Evolutionary conservation across 1,139 yeast species (phyloP).

Genomic region (Tardiomyces blankii): DNA sequence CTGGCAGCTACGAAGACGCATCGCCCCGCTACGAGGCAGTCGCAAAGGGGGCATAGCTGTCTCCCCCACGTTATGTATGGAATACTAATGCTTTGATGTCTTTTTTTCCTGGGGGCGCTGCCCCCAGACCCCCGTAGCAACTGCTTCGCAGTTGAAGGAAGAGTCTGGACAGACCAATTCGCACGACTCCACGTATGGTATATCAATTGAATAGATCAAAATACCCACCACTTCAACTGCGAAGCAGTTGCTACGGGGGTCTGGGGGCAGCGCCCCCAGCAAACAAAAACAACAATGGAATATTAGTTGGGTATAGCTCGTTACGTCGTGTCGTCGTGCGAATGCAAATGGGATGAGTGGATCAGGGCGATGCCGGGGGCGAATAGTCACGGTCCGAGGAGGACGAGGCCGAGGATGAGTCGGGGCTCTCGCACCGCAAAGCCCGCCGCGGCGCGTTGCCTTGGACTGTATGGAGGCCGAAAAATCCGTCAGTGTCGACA

Average conservation of each 20-base stretch:
- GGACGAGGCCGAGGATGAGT: background rate
- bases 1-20: conserved; percentile 38
- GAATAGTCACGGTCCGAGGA: background rate
- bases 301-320: background rate
- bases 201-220: too few species aligned
- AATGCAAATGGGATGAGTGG: background rate
- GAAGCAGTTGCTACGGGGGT: too few species aligned
- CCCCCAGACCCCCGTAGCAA: too few species aligned
- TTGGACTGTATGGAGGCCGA: conserved; percentile 13
- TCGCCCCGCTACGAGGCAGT: conserved; percentile 50
- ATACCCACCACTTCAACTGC: too few species aligned
- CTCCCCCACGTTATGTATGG: too few species aligned
- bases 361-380: background rate
- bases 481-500: conserved; percentile 12
- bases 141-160: too few species aligned
- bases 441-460: background rate
- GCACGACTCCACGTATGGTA: too few species aligned
- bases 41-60: background rate
- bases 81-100: too few species aligned
- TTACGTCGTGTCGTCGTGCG: background rate
- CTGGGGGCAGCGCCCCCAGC: too few species aligned
- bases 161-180: too few species aligned
- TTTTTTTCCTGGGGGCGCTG: too few species aligned
- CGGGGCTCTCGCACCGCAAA: background rate
- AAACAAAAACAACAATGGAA: too few species aligned